Conservation (phyloP, 1,284 basidiomycete genomes). For the Peniophora sp. region DNA sequence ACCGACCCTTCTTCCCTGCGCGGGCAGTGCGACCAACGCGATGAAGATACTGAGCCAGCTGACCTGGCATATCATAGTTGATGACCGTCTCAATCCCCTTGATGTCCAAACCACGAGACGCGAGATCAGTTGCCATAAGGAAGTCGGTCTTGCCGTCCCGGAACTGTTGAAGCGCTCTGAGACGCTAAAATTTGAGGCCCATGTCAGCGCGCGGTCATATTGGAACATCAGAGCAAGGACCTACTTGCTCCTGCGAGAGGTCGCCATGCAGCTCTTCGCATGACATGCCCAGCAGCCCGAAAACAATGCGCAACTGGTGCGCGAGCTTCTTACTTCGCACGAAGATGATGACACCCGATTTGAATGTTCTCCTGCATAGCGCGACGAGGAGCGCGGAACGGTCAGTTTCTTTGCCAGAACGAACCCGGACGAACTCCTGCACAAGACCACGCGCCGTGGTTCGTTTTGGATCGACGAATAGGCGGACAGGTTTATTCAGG, state of each 20-base stretch:
- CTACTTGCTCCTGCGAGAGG: constrained; percentile 88
- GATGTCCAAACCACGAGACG: constrained; percentile 93
- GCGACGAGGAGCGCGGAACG: constrained; percentile 78
- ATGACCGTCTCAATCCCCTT: constrained; percentile 97
- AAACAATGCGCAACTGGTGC: constrained; percentile 93
- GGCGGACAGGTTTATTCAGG: constrained; percentile 83
- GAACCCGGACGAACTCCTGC: constrained; percentile 93
- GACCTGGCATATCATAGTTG: constrained; percentile 96
- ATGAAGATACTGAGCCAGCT: constrained; percentile 91
- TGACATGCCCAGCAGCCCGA: constrained; percentile 81
- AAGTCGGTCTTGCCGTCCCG: constrained; percentile 82
- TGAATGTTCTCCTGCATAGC: constrained; percentile 85
- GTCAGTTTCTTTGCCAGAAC: constrained; percentile 71
- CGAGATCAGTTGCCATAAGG: constrained; percentile 93
- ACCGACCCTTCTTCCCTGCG: constrained; percentile 89
- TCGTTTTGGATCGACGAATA: constrained; percentile 94
- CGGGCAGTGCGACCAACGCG: constrained; percentile 95
- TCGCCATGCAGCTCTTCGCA: constrained; percentile 93
- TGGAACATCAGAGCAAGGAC: constrained; percentile 17
- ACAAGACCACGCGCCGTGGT: constrained; percentile 83
- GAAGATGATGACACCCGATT: constrained; percentile 83
- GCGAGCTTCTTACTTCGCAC: constrained; percentile 94
- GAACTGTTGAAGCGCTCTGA: constrained; percentile 82
- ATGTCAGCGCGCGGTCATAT: constrained; percentile 1
- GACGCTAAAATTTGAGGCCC: constrained; percentile 44